Base-by-base conservation (phyloP, 2,329 filamentous ascomycete species). In the Pseudogymnoascus sp. region DNA sequence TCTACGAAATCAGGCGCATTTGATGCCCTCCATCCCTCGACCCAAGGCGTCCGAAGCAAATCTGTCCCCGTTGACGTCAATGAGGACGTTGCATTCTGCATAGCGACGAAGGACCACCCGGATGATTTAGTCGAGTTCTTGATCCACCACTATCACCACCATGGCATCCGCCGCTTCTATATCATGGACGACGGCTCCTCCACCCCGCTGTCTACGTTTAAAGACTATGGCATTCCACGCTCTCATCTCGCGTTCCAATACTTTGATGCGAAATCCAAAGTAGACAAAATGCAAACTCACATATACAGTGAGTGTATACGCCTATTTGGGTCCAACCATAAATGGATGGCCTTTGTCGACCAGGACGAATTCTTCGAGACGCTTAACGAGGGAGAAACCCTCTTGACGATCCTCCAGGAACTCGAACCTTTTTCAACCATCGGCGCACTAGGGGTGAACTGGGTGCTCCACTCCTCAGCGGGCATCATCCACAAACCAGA, bases 401-500 rank as follows among this genome's bases (percentile, higher is more conserved):
- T 72, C 5, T 60, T 64, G 16, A 64, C 67, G 3, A 62, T 73
- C 14, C 64, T 74, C 37, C 62, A 63, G 47, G 62, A 43, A 6
- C 66, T 71, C 20, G 66, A 71, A 50, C 58, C 63, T 3, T 60
- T 68, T 39, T 61, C 66, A 11, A 63, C 61, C 2, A 66, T 71
- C 20, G 71, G 71, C 12, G 70, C 70, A 8, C 60, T 74, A 1
- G 71, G 68, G 7, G 62, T 74, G 20, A 71, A 71, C 61, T 71
- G 71, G 69, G 65, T 65, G 43, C 65, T 69, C 28, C 72, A 73
- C 62, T 71, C 65, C 22, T 69, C 70, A 6, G 67, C 67, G 25
- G 65, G 66, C 16, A 65, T 67, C 12, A 62, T 70, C 4, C 64
- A 60, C 22, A 68, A 69, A 0, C 66, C 66, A 5, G 59, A 63